Conservation (phyloP, 1,284 basidiomycete species). For the Ceratobasidium sp. region DNA sequence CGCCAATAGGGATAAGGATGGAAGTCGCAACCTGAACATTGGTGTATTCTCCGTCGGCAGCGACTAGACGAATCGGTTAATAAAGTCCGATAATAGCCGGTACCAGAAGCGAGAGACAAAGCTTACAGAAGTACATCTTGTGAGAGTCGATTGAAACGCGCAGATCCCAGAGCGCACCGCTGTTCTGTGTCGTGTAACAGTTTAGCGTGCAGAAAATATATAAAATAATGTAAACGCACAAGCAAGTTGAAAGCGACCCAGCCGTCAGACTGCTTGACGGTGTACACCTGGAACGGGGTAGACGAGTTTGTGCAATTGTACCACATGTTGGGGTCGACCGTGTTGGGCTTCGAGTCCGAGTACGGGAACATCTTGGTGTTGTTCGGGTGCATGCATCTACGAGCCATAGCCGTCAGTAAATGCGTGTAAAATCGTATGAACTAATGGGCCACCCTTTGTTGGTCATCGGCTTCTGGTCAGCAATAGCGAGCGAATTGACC, state of each 20-base stretch:
- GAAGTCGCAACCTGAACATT: conserved; percentile 39
- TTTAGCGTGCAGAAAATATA: background rate
- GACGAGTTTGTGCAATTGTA: conserved; percentile 16
- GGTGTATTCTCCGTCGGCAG: conserved; percentile 44
- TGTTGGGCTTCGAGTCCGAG: conserved; percentile 23
- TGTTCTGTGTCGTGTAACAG: background rate
- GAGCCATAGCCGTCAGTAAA: background rate
- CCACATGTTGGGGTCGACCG: conserved; percentile 27
- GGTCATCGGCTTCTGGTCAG: conserved; percentile 26
- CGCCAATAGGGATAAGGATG: too few relatives aligned
- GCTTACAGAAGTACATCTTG: conserved; percentile 35
- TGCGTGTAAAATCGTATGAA: too few relatives aligned
- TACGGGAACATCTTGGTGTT: conserved; percentile 29
- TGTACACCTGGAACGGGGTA: conserved; percentile 19
- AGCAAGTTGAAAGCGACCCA: conserved; percentile 35
- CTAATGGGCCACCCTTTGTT: conserved; percentile 14
- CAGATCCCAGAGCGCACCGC: conserved; percentile 35
- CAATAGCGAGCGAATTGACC: background rate
- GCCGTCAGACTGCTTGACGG: conserved; percentile 26
- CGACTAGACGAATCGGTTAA: background rate
- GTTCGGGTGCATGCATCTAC: conserved; percentile 24
- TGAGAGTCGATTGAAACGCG: conserved; percentile 32
- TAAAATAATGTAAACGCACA: background rate
- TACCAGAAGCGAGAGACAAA: too few relatives aligned
- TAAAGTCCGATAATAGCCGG: background rate